Evolutionary conservation across 164 flowering plant species (phyloP), one percentile per base, ranked within the genome.

Genomic region (Nymphaea thermarum): DNA sequence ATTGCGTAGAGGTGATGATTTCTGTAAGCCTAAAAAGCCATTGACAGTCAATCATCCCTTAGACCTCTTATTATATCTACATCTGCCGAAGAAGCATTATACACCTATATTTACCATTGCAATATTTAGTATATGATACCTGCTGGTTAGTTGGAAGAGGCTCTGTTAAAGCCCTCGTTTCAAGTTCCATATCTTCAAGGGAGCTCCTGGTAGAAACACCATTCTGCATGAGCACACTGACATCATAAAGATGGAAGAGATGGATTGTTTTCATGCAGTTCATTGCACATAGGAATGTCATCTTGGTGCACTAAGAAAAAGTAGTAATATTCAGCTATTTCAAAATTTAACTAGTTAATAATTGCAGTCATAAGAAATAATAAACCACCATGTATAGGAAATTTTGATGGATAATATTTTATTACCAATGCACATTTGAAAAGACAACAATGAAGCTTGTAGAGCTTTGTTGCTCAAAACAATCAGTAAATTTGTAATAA

Each of bases 71-170:
- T 47, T 47, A 12, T 47, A 2, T 47, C 5, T 6, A 7, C 12
- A 12, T 62, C 43, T 25, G 44, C 59, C 66, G 11, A 25, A 25
- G 36, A 25, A 25, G 36, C 7, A 2, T 47, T 47, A 12, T 47
- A 47, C 12, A 2, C 12, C 55, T 6, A 7, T 47, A 12, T 62
- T 55, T 25, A 55, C 59, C 66, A n/a, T 65, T 12, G 8, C 64
- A 43, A 60, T 17, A 4, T 51, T 57, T 14, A 65, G 41, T 18
- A 25, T 61, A 16, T 55, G 60, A 66, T 68, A 86, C 98, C 91
- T 86, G 98, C 75, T 94, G 98, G 78, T 87, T 91, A 43, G 93
- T 88, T 41, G 98, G 98, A 81, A 94, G 97, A 67, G 98, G 97
- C 75, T 94, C 98, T 57, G 95, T 89, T 68, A 94, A 79, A 44